phyloP scores from a whole-genome alignment of 2,329 filamentous ascomycete genomes.

The Dothistroma septosporum region DNA sequence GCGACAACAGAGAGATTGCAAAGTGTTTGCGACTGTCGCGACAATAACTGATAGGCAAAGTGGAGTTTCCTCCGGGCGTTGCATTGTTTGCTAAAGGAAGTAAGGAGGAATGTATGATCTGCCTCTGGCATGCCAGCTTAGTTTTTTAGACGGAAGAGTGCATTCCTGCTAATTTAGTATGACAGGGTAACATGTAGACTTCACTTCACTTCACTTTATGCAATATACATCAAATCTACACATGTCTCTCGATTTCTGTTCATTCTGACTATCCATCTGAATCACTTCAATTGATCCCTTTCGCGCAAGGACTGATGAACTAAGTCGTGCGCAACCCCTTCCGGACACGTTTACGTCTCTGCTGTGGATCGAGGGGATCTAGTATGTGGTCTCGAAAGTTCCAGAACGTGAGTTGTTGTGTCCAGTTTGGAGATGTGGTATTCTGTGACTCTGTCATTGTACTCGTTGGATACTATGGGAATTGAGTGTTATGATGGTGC shows the following conservation, averaged over 20 bases:
- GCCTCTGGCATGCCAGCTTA: neutral
- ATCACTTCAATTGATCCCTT: neutral
- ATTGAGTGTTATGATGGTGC: neutral
- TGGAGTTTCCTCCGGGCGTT: neutral
- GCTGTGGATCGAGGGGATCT: neutral
- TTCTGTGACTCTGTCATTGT: neutral
- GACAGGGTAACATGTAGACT: neutral
- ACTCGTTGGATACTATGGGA: neutral
- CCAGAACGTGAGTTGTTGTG: neutral
- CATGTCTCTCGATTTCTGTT: neutral
- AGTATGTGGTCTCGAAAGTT: neutral
- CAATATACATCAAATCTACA: neutral
- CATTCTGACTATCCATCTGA: neutral
- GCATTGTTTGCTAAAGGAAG: neutral
- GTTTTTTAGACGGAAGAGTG: neutral
- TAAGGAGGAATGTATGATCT: neutral
- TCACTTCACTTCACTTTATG: neutral
- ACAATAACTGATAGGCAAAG: neutral
- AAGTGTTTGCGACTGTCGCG: neutral
- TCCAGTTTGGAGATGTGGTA: neutral
- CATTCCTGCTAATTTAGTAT: neutral
- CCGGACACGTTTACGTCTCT: neutral
- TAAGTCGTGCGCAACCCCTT: neutral
- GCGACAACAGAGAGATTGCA: neutral
- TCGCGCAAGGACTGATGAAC: neutral